Percentiles rank a stretch among this genome's conserved stretches.
Conservation (phyloP, 345 rosid species). For the Hibiscus syriacus region DNA sequence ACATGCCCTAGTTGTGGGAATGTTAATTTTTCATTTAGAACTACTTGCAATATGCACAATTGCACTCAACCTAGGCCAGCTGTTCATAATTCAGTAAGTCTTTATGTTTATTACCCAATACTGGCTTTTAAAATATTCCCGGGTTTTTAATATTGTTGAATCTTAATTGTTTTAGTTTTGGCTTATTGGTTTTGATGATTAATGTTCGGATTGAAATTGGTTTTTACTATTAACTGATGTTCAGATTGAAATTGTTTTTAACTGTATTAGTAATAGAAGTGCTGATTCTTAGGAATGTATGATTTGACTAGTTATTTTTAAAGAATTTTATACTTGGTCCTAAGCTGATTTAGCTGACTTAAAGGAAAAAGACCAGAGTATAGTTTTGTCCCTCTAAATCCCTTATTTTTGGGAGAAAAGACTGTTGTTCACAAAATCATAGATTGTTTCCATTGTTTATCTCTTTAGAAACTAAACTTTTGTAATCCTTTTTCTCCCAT, state of each 20-base stretch:
- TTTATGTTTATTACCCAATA: not conserved
- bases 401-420: too few relatives aligned
- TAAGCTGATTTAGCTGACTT: too few relatives aligned
- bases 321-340: not conserved
- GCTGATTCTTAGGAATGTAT: not conserved
- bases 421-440: not conserved
- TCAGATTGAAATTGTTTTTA: too few relatives aligned
- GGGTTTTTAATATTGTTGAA: not conserved
- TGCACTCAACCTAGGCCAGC: conserved; percentile 98
- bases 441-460: not conserved
- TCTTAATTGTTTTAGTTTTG: not conserved
- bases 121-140: not conserved
- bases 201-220: too few relatives aligned
- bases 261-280: too few relatives aligned
- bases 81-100: conserved; percentile 65
- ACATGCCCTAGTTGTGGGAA: too few relatives aligned
- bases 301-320: not conserved
- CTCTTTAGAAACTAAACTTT: not conserved
- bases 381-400: not conserved
- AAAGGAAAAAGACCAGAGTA: too few relatives aligned
- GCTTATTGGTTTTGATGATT: not conserved
- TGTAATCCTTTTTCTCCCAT: not conserved
- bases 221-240: too few relatives aligned
- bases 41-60: too few relatives aligned
- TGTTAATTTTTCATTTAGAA: too few relatives aligned